Base-by-base conservation (phyloP, 140 eudicot genomes). In the Anethum foeniculum region DNA sequence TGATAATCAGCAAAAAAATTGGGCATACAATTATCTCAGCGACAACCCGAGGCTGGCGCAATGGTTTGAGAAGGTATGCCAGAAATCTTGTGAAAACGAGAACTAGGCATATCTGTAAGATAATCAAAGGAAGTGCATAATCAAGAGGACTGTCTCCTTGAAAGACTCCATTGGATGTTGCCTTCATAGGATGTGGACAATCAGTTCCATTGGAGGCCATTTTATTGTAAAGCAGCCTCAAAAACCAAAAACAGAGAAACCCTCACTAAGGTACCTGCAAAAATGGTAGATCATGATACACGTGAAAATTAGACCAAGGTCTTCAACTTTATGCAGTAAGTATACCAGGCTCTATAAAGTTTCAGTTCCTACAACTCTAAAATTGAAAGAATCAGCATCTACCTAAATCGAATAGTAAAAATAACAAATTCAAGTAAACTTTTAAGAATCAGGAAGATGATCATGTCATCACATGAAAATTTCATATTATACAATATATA, bases 11-110 rank as follows among this genome's bases (percentile, higher is more conserved):
- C 34, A 10, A 11, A 16, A n/a, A 46, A 28, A 75, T 79, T 62
- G 32, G 23, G 86, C 93, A 80, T 85, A 88, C 96, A 47, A 88
- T 81, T 34, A 90, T 87, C 82, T 90, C 92, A 36, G 96, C 96
- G 30, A 90, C 86, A 14, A 90, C 96, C n/a, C 93, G 91, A 43
- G 96, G 93, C 39, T 90, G 96, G 34, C 96, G 82, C 76, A 90
- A 81, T 21, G 96, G 93, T 79, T 54, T 85, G 48, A 90, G 82
- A 75, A 90, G 71, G 84, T 85, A 88, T 36, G 92, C 93, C 16
- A 90, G 96, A 74, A 79, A 86, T 67, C 96, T 87, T 15, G 96
- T 90, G 83, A 90, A 79, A 4, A 82, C 78, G 21, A 90, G 88
- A 54, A 90, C 96, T 30, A 90, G 80, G 49, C 89, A 85, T 76